These are phyloP conservation scores for Nakazawaea sp. DNA, from an alignment of 805 yeast species.

Conservation along the genomic window DNA sequence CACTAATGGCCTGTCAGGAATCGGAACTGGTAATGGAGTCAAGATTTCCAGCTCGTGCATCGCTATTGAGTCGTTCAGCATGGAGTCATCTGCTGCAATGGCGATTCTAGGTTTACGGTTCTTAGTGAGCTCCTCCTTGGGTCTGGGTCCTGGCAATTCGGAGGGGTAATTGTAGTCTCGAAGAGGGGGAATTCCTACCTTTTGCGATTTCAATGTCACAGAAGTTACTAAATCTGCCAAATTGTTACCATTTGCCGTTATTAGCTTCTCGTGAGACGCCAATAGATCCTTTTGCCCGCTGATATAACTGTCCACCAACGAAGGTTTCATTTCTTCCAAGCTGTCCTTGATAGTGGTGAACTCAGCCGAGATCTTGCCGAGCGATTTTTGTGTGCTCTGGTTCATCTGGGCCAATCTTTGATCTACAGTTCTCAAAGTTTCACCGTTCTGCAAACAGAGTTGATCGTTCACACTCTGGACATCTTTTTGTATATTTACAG, in stretches of 20 bases:
- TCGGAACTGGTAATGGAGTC: slow-evolving; percentile 8
- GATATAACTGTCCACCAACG: slow-evolving; percentile 1
- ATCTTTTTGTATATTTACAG: no score
- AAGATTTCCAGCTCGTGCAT: slow-evolving; percentile 1
- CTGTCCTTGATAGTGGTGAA: no score
- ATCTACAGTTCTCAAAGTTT: no score
- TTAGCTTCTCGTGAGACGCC: neutral
- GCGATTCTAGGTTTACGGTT: neutral
- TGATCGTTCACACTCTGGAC: no score
- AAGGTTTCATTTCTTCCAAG: no score
- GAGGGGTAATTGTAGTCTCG: slow-evolving; percentile 2
- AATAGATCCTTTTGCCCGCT: neutral
- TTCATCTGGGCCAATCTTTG: no score
- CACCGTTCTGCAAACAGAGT: no score
- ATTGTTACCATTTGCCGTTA: neutral
- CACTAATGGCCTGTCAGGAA: slow-evolving; percentile 6
- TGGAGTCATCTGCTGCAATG: neutral
- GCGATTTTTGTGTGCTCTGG: no score
- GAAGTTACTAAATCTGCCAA: neutral
- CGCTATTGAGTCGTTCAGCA: neutral
- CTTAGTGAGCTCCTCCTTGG: neutral
- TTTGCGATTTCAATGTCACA: neutral
- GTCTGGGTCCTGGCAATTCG: neutral
- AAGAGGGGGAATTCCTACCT: neutral
- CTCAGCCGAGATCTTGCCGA: no score